Conservation (phyloP, 2,329 filamentous ascomycete genomes). For the Botryosphaeria dothidea region DNA sequence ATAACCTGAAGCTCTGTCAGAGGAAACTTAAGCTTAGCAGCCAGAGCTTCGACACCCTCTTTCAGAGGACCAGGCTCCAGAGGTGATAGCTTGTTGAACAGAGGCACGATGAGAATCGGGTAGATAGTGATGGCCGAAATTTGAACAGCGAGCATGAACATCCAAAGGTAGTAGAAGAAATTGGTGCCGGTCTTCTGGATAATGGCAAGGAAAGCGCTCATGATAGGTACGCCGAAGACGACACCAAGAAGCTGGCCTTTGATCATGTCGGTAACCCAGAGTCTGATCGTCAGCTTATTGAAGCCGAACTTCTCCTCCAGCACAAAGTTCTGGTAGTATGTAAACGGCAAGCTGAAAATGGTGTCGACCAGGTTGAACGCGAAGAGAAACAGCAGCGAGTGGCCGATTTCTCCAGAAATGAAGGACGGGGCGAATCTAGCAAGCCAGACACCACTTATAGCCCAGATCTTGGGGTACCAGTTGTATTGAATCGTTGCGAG, state of each 20-base stretch:
- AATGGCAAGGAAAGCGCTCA: constrained; percentile 90
- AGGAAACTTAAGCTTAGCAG: constrained; percentile 83
- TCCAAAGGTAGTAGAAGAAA: constrained; percentile 98
- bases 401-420: constrained; percentile 89
- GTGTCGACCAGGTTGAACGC: constrained; percentile 82
- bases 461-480: constrained; percentile 88
- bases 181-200: constrained; percentile 89
- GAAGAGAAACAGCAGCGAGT: constrained; percentile 91
- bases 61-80: constrained; percentile 86
- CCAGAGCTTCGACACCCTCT: constrained; percentile 80
- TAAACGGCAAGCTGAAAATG: constrained; percentile 74
- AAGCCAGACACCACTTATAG: constrained; percentile 73
- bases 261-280: constrained; percentile 88
- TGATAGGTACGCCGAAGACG: constrained; percentile 80
- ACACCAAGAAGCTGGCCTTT: constrained; percentile 85
- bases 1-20: constrained; percentile 93
- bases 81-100: constrained; percentile 98
- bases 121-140: constrained; percentile 96
- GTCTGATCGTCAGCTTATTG: constrained; percentile 92
- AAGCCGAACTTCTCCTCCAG: constrained; percentile 97
- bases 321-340: constrained; percentile 92
- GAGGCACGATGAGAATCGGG: constrained; percentile 85
- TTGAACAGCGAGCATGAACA: constrained; percentile 86
- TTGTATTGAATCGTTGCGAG: constrained; percentile 87
- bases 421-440: constrained; percentile 71